Conservation (phyloP, 2,329 filamentous ascomycete genomes). For the Nemania sp. region DNA sequence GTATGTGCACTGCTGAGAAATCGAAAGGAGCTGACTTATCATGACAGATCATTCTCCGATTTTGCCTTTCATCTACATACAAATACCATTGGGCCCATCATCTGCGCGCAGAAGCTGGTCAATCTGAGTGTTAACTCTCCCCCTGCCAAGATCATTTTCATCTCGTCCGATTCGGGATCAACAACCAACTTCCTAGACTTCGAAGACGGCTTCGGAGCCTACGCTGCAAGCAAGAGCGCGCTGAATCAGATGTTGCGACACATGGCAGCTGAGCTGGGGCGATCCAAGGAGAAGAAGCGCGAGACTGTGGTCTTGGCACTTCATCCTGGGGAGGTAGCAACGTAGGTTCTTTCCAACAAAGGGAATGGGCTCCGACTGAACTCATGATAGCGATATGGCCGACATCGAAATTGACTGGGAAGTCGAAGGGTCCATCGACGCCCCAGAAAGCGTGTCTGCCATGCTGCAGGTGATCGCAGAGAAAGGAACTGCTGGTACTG, state of each 20-base stretch:
- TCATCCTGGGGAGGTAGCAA: slow-evolving; percentile 17
- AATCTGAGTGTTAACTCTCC: slow-evolving; percentile 5
- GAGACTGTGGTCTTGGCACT: slow-evolving; percentile 14
- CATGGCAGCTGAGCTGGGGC: slow-evolving; percentile 13
- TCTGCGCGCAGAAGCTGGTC: slow-evolving; percentile 17
- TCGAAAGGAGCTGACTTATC: not conserved
- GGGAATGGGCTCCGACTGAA: not conserved
- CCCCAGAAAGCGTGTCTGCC: slow-evolving; percentile 7
- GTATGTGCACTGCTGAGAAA: not conserved
- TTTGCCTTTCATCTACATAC: slow-evolving; percentile 17
- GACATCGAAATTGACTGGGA: slow-evolving; percentile 11
- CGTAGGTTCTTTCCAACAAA: not conserved
- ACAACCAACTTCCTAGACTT: slow-evolving; percentile 7
- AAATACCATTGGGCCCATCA: slow-evolving; percentile 15
- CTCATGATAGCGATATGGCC: slow-evolving; percentile 11
- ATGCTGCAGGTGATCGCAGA: slow-evolving; percentile 13
- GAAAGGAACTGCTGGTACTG: slow-evolving; percentile 5
- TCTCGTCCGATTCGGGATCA: slow-evolving; percentile 16
- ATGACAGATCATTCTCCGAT: slow-evolving; percentile 12
- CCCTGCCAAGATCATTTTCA: slow-evolving; percentile 10
- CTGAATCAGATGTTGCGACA: slow-evolving; percentile 17
- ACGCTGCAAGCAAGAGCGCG: slow-evolving; percentile 16
- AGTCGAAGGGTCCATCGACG: slow-evolving; percentile 10
- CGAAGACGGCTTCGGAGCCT: slow-evolving; percentile 17
- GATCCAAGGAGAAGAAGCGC: slow-evolving; percentile 11